phyloP scores from a whole-genome alignment of 2,329 filamentous ascomycete species.

The Zymoseptoria tritici region DNA sequence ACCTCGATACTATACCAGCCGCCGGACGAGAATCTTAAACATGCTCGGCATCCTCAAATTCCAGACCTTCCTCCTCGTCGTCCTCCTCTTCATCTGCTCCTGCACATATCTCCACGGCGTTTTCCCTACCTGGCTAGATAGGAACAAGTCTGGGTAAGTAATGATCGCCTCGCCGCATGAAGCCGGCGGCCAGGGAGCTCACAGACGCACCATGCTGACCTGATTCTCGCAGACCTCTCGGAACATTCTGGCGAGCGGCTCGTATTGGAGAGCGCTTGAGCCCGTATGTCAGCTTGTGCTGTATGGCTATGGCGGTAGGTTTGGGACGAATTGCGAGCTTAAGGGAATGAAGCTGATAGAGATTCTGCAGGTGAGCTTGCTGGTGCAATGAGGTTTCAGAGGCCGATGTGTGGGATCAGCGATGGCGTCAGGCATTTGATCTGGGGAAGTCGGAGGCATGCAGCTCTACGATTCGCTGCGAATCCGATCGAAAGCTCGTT shows the following conservation, averaged over 20 bases:
- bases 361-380: neutral
- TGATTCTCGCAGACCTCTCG: conserved; percentile 37
- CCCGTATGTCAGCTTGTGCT: conserved; percentile 92
- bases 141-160: conserved; percentile 79
- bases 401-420: neutral
- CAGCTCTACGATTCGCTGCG: neutral
- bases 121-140: conserved; percentile 81
- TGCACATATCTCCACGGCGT: conserved; percentile 88
- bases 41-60: conserved; percentile 96
- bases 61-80: conserved; percentile 87
- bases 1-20: neutral
- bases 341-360: neutral
- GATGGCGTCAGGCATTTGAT: neutral
- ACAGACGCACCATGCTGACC: neutral
- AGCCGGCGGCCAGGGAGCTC: neutral
- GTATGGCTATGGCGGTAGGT: conserved; percentile 84
- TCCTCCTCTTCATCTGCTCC: conserved; percentile 93
- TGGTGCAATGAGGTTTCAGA: neutral
- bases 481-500: too few relatives aligned
- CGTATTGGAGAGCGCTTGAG: conserved; percentile 87
- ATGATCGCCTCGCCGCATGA: neutral
- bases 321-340: neutral
- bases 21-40: conserved; percentile 34
- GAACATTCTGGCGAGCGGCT: conserved; percentile 93
- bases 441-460: neutral